Evolutionary conservation across 805 yeast species (phyloP).

Genomic region (Wickerhamomyces bovis): DNA sequence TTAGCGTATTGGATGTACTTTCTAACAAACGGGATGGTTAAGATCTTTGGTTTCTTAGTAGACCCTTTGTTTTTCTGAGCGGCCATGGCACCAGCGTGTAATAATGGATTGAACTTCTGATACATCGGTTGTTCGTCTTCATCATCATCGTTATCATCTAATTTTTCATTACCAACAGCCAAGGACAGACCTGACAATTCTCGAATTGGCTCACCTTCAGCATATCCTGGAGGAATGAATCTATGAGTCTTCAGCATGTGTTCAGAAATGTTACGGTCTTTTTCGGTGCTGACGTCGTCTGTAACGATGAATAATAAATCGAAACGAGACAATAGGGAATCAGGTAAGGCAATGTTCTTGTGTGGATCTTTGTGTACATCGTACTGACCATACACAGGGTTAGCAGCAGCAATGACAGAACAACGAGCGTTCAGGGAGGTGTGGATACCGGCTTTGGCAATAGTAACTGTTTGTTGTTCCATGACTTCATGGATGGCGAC

Average conservation of each 20-base stretch:
- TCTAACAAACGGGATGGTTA: conserved; percentile 80
- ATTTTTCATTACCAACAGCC: conserved; percentile 70
- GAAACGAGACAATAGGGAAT: conserved; percentile 92
- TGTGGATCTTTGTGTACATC: conserved; percentile 95
- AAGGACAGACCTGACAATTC: conserved; percentile 66
- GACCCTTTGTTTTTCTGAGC: conserved; percentile 29
- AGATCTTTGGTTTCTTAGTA: conserved; percentile 38
- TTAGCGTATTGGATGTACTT: conserved; percentile 94
- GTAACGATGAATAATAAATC: conserved; percentile 93
- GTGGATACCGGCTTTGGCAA: conserved; percentile 97
- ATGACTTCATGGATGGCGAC: conserved; percentile 99
- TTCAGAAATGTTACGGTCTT: conserved; percentile 85
- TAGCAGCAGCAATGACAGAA: conserved; percentile 96
- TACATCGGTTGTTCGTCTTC: conserved; percentile 43
- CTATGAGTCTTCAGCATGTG: conserved; percentile 94
- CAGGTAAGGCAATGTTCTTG: conserved; percentile 93
- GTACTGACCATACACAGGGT: conserved; percentile 95
- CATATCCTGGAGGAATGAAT: conserved; percentile 77
- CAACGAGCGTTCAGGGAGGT: conserved; percentile 95
- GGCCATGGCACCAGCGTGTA: conserved; percentile 71
- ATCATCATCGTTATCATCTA: conserved; percentile 43
- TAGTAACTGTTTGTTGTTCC: conserved; percentile 99
- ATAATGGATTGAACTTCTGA: conserved; percentile 74
- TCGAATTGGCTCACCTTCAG: conserved; percentile 91
- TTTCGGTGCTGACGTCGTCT: conserved; percentile 81